Evolutionary conservation across 768 basidiomycete species (phyloP).

Genomic region (Chalciporus sphaerocephalus): DNA sequence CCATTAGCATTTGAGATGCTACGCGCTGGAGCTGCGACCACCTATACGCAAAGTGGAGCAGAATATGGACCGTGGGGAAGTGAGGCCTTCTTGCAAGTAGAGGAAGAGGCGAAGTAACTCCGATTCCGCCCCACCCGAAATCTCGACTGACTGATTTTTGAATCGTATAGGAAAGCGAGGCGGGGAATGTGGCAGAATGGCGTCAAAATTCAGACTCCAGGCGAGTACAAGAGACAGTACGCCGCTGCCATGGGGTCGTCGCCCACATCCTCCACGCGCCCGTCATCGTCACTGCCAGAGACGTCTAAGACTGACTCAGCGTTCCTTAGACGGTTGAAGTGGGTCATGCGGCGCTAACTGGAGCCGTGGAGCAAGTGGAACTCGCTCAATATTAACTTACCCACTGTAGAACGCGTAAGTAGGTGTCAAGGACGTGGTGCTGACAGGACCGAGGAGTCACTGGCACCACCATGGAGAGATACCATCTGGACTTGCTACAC

Average conservation of each 20-base stretch:
- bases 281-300: neutral
- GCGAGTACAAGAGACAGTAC: slow-evolving; percentile 74
- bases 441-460: too few relatives aligned
- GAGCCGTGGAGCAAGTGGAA: neutral
- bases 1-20: slow-evolving; percentile 71
- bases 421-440: too few relatives aligned
- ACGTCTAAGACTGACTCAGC: too few relatives aligned
- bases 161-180: slow-evolving; percentile 45
- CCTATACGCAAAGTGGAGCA: slow-evolving; percentile 74
- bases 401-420: too few relatives aligned
- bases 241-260: slow-evolving; percentile 24
- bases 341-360: neutral
- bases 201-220: slow-evolving; percentile 57
- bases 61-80: slow-evolving; percentile 72
- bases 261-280: neutral
- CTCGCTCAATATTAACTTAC: too few relatives aligned
- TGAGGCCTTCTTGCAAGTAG: slow-evolving; percentile 55
- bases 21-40: slow-evolving; percentile 67
- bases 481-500: too few relatives aligned
- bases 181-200: slow-evolving; percentile 75
- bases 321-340: neutral
- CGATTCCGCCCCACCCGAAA: neutral
- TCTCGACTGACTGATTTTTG: neutral
- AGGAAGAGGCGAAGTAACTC: slow-evolving; percentile 66
- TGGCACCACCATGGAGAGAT: too few relatives aligned